Percentiles rank a stretch among this genome's conserved stretches.
These are phyloP conservation scores for Neoboletus magnificus DNA, from an alignment of 768 basidiomycete genomes.

Conservation along the genomic window DNA sequence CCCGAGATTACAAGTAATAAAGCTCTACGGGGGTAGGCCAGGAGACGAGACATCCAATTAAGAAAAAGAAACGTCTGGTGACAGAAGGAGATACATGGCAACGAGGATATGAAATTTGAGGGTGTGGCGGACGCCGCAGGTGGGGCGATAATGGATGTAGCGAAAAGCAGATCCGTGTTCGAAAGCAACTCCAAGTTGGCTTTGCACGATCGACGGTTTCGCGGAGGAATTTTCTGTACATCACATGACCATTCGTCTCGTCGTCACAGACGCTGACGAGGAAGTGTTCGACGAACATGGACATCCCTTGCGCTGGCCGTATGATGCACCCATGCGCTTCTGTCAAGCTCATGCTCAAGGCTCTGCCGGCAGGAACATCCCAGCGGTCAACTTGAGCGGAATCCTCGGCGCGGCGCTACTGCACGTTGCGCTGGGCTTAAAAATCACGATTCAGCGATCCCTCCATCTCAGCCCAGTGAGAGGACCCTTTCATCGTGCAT, in stretches of 20 bases:
- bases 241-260: conserved; percentile 1
- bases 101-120: conserved; percentile 14
- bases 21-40: conserved; percentile 11
- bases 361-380: not conserved
- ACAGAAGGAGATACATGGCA: conserved; percentile 21
- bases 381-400: conserved; percentile 16
- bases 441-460: conserved; percentile 17
- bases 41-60: conserved; percentile 17
- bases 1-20: conserved; percentile 20
- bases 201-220: conserved; percentile 5
- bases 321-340: not conserved
- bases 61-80: conserved; percentile 22
- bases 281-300: not conserved
- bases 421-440: conserved; percentile 15
- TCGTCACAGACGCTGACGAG: not conserved
- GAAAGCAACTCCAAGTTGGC: not conserved
- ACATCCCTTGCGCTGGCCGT: not conserved
- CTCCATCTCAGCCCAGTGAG: too few species aligned
- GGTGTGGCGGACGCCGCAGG: conserved; percentile 27
- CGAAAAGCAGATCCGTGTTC: conserved; percentile 15
- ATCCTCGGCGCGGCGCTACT: conserved; percentile 17
- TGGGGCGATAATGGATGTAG: conserved; percentile 10
- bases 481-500: not conserved
- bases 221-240: not conserved
- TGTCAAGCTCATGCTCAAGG: too few species aligned